Evolutionary conservation across 192 early-diverging fungal species (phyloP), one percentile per base, ranked within the genome.

Genomic region (Helicostylum pulchrum): DNA sequence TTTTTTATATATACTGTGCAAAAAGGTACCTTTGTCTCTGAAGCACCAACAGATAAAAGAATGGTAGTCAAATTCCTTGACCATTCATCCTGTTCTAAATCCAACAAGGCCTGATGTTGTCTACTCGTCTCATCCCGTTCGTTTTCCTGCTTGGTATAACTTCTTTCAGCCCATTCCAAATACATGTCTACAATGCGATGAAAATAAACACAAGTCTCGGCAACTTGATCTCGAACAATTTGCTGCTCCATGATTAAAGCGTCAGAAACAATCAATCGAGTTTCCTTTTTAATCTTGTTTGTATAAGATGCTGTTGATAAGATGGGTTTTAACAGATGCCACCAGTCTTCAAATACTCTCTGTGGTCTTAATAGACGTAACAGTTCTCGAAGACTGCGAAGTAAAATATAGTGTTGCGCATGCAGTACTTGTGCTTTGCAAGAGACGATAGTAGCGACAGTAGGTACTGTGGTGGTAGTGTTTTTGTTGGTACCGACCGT

Each of bases 31-130:
- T 76, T 76, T 43, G 74, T 61, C 47, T 67, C 47, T 7, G 62
- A 64, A 21, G 65, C 66, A 34, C 74, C 74, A 15, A 76, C 43
- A 1, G 53, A 21, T 0, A 71, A 12, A 8, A 76, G 26, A n/a
- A 76, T 65, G 1, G 36, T 19, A 9, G 54, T 58, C 30, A 76
- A 30, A 36, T 76, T 76, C 20, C 49, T 70, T 4, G 68, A 71
- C 74, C 74, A 76, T 34, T 71, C 65, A 26, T 76, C 66, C 34
- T 76, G 65, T 21, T 71, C 69, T 14, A 68, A 42, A 44, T 71
- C 72, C 20, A 68, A 45, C 12, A 71, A 43, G 2, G 59, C 53
- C 15, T 60, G 70, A 36, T 68, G 68, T 44, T 61, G 64, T 20
- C 49, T 20, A 19, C 26, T 7, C 19, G 17, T 43, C 19, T 17